A percentile compares a stretch with the other conserved stretches of the same genome.
phyloP scores from a whole-genome alignment of 352 stramenopile species.

The Globisporangium middletonii region DNA sequence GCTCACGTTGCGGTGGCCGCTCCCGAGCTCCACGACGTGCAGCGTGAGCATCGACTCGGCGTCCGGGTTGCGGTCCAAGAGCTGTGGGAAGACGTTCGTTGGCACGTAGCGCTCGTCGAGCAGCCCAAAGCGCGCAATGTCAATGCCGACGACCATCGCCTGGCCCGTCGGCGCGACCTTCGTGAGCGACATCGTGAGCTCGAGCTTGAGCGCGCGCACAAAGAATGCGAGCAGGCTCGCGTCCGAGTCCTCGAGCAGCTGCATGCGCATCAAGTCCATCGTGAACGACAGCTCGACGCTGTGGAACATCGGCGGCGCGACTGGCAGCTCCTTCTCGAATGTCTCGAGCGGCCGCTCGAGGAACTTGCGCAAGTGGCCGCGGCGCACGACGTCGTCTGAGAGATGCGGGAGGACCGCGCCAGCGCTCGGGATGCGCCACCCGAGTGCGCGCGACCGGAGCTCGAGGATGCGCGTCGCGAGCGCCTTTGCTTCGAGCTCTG shows the following conservation, averaged over 20 bases:
- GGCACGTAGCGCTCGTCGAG: conserved; percentile 51
- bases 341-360: conserved; percentile 52
- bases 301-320: conserved; percentile 47
- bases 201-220: conserved; percentile 34
- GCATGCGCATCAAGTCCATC: conserved; percentile 42
- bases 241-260: conserved; percentile 44
- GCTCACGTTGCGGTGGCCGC: conserved; percentile 48
- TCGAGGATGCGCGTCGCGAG: conserved; percentile 55
- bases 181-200: conserved; percentile 41
- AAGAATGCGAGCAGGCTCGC: conserved; percentile 54
- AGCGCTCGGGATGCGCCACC: conserved; percentile 56
- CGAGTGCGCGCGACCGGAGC: conserved; percentile 48
- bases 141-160: conserved; percentile 39
- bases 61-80: conserved; percentile 73
- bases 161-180: conserved; percentile 28
- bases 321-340: conserved; percentile 47
- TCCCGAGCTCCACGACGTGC: conserved; percentile 37
- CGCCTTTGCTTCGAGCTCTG: conserved; percentile 48
- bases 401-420: conserved; percentile 42
- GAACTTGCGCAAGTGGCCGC: conserved; percentile 57
- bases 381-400: conserved; percentile 33
- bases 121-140: conserved; percentile 59
- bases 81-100: conserved; percentile 70
- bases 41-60: conserved; percentile 49
- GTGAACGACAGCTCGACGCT: conserved; percentile 45